Conservation (phyloP, 139 green algal species). For the Chlamydomonas sphaeroides region DNA sequence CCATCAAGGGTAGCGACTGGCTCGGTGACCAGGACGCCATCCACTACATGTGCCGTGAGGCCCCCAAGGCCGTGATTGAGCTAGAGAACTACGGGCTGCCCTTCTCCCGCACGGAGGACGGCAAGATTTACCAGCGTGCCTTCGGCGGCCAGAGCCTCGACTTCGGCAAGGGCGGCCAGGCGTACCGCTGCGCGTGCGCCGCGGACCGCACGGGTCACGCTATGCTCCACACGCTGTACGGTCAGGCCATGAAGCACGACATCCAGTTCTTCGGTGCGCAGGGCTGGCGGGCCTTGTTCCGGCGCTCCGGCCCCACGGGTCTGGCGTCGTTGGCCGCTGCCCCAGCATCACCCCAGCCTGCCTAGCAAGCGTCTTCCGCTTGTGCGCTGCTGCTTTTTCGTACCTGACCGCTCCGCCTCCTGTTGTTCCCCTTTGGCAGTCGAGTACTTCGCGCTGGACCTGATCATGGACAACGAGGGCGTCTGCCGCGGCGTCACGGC, state of each 20-base stretch:
- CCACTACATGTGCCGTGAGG: constrained; percentile 89
- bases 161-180: constrained; percentile 91
- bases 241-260: constrained; percentile 95
- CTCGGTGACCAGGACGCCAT: constrained; percentile 94
- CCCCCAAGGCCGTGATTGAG: constrained; percentile 95
- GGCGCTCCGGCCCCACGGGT: too few species aligned
- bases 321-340: too few species aligned
- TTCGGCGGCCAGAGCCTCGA: constrained; percentile 97
- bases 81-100: constrained; percentile 98
- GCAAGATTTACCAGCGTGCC: constrained; percentile 99
- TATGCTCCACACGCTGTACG: constrained; percentile 99
- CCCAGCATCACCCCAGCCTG: not conserved
- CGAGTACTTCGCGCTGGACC: constrained; percentile 98
- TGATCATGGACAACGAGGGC: constrained; percentile 97
- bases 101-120: constrained; percentile 97
- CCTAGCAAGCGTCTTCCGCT: too few species aligned
- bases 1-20: constrained; percentile 99
- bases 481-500: constrained; percentile 87
- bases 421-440: too few species aligned
- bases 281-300: too few species aligned
- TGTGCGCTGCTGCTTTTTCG: too few species aligned
- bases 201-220: constrained; percentile 98
- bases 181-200: constrained; percentile 90
- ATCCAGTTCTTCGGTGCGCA: constrained; percentile 92
- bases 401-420: too few species aligned